Evolutionary conservation across 306 rosid genomes (phyloP).

Genomic region (Dryas alaskensis): DNA sequence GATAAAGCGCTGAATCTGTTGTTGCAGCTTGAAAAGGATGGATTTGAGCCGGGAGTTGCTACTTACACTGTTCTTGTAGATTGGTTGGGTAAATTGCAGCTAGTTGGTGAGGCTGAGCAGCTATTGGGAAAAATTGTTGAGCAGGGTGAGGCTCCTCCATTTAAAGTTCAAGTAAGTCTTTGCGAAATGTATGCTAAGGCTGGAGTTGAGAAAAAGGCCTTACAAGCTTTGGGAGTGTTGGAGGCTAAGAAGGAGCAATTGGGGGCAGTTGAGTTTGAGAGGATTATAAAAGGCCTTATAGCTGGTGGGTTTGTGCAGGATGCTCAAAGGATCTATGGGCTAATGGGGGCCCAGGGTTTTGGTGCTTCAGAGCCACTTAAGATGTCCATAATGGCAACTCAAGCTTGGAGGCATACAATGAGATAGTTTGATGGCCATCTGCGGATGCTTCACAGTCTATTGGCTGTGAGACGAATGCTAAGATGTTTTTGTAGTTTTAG

Average conservation of each 20-base stretch:
- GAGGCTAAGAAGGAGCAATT: constrained; percentile 69
- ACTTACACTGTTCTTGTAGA: constrained; percentile 80
- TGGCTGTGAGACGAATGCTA: constrained; percentile 16
- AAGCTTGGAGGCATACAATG: constrained; percentile 9
- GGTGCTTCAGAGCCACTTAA: constrained; percentile 23
- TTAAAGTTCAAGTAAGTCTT: constrained; percentile 69
- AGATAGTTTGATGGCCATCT: constrained; percentile 39
- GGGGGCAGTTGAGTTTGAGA: constrained; percentile 51
- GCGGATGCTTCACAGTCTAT: constrained; percentile 18
- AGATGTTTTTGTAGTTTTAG: constrained; percentile 16
- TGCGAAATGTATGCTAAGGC: constrained; percentile 75
- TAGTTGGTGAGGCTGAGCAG: constrained; percentile 79
- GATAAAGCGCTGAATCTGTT: constrained; percentile 72
- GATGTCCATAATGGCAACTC: constrained; percentile 25
- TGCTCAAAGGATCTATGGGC: constrained; percentile 45
- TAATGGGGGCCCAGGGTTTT: constrained; percentile 74
- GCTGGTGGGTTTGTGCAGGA: constrained; percentile 63
- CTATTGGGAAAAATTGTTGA: constrained; percentile 58
- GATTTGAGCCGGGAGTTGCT: constrained; percentile 77
- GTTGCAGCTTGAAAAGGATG: constrained; percentile 61
- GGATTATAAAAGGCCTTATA: constrained; percentile 49
- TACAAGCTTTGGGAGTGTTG: constrained; percentile 67
- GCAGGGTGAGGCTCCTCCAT: constrained; percentile 74
- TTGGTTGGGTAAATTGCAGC: constrained; percentile 76
- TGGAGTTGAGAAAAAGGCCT: constrained; percentile 73